Conservation (phyloP, 768 basidiomycete species). For the Lactarius trivialis region DNA sequence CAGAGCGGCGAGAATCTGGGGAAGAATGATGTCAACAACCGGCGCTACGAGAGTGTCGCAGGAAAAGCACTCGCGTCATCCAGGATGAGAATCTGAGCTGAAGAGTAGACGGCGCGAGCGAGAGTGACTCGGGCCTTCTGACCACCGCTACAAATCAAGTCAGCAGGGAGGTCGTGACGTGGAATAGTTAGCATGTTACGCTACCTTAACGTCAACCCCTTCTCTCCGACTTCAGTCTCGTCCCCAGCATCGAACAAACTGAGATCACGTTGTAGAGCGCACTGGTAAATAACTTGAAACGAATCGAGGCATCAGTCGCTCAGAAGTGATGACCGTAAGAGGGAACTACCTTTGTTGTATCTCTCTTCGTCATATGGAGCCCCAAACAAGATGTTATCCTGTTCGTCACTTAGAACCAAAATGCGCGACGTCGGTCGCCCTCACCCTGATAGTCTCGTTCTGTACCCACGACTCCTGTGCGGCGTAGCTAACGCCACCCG, state of each 20-base stretch:
- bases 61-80: constrained; percentile 52
- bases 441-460: constrained; percentile 66
- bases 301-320: not conserved
- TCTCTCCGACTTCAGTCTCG: constrained; percentile 51
- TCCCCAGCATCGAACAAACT: constrained; percentile 44
- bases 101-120: constrained; percentile 53
- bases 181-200: too few relatives aligned
- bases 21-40: not conserved
- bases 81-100: constrained; percentile 54
- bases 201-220: constrained; percentile 41
- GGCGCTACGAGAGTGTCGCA: not conserved
- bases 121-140: constrained; percentile 55
- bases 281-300: constrained; percentile 23
- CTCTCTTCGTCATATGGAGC: constrained; percentile 38
- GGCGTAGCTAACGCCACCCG: constrained; percentile 67
- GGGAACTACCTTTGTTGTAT: constrained; percentile 34
- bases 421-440: not conserved
- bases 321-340: not conserved
- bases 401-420: not conserved
- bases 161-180: not conserved
- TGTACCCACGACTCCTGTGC: constrained; percentile 84
- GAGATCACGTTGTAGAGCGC: constrained; percentile 34
- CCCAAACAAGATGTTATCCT: constrained; percentile 51
- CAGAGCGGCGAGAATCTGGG: constrained; percentile 40
- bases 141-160: constrained; percentile 35